Conservation (phyloP, 2,329 filamentous ascomycete genomes). For the Thermoascus crustaceus region DNA sequence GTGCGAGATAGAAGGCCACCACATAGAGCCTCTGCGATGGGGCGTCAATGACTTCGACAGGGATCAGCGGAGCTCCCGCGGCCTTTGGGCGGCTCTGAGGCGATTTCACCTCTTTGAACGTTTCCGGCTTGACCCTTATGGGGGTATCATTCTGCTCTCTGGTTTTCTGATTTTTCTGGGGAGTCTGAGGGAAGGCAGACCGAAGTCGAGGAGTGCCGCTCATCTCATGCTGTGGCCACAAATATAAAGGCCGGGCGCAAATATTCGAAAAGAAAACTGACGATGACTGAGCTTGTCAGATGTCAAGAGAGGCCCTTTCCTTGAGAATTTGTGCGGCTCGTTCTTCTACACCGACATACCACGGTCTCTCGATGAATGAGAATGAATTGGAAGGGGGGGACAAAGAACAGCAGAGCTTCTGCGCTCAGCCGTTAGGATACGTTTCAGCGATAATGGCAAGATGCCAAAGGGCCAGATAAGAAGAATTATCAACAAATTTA, state of each 20-base stretch:
- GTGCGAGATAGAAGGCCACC: conserved; percentile 63
- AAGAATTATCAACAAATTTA: too few relatives aligned
- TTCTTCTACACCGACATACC: too few relatives aligned
- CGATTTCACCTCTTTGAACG: conserved; percentile 15
- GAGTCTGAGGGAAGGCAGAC: conserved; percentile 74
- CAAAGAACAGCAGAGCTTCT: too few relatives aligned
- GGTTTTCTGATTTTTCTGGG: conserved; percentile 42
- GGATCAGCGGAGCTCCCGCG: conserved; percentile 58
- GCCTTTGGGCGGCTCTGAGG: conserved; percentile 17
- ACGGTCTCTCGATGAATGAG: too few relatives aligned
- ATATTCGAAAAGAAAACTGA: too few relatives aligned
- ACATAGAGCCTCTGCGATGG: conserved; percentile 87
- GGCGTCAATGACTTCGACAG: conserved; percentile 73
- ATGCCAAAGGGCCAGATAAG: too few relatives aligned
- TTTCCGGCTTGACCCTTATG: conserved; percentile 16
- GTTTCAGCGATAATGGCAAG: too few relatives aligned
- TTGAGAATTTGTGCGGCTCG: too few relatives aligned
- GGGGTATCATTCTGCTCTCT: conserved; percentile 24
- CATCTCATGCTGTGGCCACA: conserved; percentile 57
- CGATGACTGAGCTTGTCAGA: too few relatives aligned
- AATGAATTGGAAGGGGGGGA: too few relatives aligned
- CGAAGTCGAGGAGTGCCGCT: conserved; percentile 73
- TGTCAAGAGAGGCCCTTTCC: too few relatives aligned
- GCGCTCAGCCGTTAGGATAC: too few relatives aligned
- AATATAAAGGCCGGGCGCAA: conserved; percentile 2